Base-by-base conservation (phyloP, 257 asterid species). In the Solanum lycopersicoides region DNA sequence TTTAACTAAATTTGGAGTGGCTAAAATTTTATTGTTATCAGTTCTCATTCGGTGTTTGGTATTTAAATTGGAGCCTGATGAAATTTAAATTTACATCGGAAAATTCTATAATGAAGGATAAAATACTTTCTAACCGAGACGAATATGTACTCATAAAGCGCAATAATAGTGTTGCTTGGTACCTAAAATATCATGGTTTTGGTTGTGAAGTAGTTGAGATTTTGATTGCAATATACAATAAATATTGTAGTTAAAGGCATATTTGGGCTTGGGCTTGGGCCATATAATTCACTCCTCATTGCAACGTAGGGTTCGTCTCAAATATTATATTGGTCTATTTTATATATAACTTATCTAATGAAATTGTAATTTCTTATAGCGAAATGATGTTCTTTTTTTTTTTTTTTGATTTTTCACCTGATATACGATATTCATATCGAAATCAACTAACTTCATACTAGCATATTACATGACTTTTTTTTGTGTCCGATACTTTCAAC, bases 401-500 rank as follows among this genome's bases (percentile, higher is more conserved):
- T 5, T 9, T 7, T 65, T 65, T 8, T 14, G 6, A 8, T 7
- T 30, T 69, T 12, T 2, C 23, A 30, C 2, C 0, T 0, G 5
- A 0, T 15, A 7, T 15, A 3, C 1, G 2, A 2, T 32, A 32
- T 16, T 0, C 6, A 8, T 7, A 3, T 4, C 4, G 6, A 3
- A 2, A 3, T 0, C 6, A 7, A 30, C 9, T 30, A 28, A 30
- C 14, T 69, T 12, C 1, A 16, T 8, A 30, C 32, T 14, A 3
- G 0, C 3, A 0, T 3, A 30, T 30, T 71, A 32, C 4, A 71
- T 0, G 42, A 32, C 12, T 15, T 15, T 7, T 30, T 14, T 71
- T 7, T 71, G n/a, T 15, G 2, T 16, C 0, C 23, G 3, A 1
- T 3, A 0, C 1, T 1, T 0, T 2, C n/a, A 71, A 69, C 7